Evolutionary conservation across 306 rosid genomes (phyloP).

Genomic region (Lathyrus sativus): DNA sequence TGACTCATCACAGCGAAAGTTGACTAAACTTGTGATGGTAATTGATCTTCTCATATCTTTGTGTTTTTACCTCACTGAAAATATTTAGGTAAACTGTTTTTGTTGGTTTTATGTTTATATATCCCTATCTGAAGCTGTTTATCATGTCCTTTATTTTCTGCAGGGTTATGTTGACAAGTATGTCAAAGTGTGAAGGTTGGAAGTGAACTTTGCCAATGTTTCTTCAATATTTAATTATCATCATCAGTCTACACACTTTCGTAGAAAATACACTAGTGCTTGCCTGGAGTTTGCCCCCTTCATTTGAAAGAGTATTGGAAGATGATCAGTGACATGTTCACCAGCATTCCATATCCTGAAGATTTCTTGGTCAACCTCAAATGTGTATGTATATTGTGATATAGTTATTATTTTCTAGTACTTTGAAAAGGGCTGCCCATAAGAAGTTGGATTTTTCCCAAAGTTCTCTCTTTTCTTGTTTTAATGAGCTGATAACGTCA

Average conservation of each 20-base stretch:
- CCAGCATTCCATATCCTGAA: conserved; percentile 35
- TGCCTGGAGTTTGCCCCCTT: conserved; percentile 30
- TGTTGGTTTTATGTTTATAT: conserved; percentile 8
- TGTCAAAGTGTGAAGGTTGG: conserved; percentile 55
- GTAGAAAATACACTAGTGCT: conserved; percentile 24
- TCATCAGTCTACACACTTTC: conserved; percentile 35
- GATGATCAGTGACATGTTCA: conserved; percentile 36
- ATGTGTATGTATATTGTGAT: conserved; percentile 47
- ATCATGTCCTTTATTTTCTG: conserved; percentile 35
- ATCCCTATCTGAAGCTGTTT: conserved; percentile 13
- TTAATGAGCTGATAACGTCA: conserved; percentile 26
- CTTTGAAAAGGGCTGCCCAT: conserved; percentile 20
- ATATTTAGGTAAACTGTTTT: conserved; percentile 5
- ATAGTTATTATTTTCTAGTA: conserved; percentile 35
- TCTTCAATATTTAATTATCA: conserved; percentile 30
- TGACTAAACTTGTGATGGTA: conserved; percentile 97
- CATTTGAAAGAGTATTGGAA: conserved; percentile 23
- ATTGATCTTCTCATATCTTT: conserved; percentile 38
- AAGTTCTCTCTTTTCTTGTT: conserved; percentile 21
- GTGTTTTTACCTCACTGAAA: neutral
- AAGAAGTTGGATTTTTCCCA: conserved; percentile 19
- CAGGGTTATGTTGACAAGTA: conserved; percentile 91
- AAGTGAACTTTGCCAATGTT: conserved; percentile 13
- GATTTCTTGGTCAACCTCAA: conserved; percentile 39
- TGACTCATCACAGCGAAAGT: conserved; percentile 86